These are phyloP conservation scores for Tulasnella sp. DNA, from an alignment of 768 basidiomycete genomes.

Conservation along the genomic window DNA sequence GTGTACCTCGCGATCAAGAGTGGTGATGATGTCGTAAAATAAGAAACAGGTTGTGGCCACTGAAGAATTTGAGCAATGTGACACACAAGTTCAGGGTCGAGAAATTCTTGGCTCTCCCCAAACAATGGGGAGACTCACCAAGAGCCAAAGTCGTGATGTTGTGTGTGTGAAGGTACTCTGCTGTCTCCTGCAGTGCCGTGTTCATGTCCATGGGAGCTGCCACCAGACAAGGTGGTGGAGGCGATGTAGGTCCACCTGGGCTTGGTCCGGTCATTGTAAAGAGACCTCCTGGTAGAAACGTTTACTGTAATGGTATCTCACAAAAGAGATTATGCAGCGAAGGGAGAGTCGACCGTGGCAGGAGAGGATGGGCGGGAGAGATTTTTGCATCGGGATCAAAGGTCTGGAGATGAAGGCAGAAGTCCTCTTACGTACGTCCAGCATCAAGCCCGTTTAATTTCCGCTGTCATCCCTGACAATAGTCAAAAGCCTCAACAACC, in stretches of 20 bases:
- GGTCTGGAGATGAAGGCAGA: too few species aligned
- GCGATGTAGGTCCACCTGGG: too few species aligned
- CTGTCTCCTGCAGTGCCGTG: background rate
- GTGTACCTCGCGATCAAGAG: conserved; percentile 5
- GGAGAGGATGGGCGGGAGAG: too few species aligned
- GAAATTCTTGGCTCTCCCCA: background rate
- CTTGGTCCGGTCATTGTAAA: background rate
- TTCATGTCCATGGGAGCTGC: background rate
- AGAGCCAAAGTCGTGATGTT: background rate
- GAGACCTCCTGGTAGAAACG: too few species aligned
- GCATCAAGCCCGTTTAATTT: too few species aligned
- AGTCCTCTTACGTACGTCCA: too few species aligned
- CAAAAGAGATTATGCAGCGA: background rate
- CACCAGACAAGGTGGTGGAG: too few species aligned
- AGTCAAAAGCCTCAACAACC: too few species aligned
- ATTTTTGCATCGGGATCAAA: too few species aligned
- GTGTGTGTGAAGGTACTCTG: background rate
- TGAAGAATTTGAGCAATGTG: background rate
- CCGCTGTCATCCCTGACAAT: too few species aligned
- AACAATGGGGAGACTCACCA: background rate
- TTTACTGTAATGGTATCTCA: background rate
- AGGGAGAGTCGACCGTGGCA: too few species aligned
- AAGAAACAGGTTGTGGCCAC: conserved; percentile 5
- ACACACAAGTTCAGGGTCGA: background rate
- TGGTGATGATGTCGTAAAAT: conserved; percentile 4